Conservation (phyloP, 148 eudicot species). For the Camellia lanceoleosa region DNA sequence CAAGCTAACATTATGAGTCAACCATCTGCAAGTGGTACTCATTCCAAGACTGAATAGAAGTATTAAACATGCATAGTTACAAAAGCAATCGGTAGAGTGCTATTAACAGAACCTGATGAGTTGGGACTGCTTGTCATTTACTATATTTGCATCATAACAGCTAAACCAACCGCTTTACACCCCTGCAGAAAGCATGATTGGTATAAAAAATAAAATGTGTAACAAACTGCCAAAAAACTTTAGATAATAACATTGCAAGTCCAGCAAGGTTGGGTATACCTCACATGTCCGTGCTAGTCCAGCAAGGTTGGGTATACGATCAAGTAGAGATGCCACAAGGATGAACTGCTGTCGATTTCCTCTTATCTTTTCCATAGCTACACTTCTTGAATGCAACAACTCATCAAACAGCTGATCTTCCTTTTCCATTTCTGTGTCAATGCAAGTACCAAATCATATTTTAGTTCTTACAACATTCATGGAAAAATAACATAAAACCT, state of each 20-base stretch:
- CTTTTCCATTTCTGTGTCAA: slow-evolving; percentile 60
- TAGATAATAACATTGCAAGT: not conserved
- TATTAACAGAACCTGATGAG: slow-evolving; percentile 65
- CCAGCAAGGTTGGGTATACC: slow-evolving; percentile 96
- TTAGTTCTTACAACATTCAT: slow-evolving; percentile 2
- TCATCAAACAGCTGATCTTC: slow-evolving; percentile 88
- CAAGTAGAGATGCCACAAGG: slow-evolving; percentile 85
- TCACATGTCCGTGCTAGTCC: slow-evolving; percentile 97
- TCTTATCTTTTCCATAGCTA: slow-evolving; percentile 52
- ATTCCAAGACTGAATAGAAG: not conserved
- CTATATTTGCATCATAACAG: slow-evolving; percentile 60
- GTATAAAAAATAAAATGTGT: not conserved
- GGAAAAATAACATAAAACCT: not conserved
- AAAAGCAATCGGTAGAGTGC: not conserved
- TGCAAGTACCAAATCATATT: slow-evolving; percentile 10
- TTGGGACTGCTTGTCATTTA: slow-evolving; percentile 92
- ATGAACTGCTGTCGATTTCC: slow-evolving; percentile 74
- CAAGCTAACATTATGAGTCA: slow-evolving; percentile 16
- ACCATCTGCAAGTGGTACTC: not conserved
- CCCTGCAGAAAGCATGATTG: slow-evolving; percentile 47
- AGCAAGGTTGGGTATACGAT: slow-evolving; percentile 99
- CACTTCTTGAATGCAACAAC: slow-evolving; percentile 57
- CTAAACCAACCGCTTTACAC: slow-evolving; percentile 78
- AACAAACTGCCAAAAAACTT: not conserved
- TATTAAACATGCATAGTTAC: not conserved